Base-by-base conservation (phyloP, 805 yeast species). In the Pichia manshurica region DNA sequence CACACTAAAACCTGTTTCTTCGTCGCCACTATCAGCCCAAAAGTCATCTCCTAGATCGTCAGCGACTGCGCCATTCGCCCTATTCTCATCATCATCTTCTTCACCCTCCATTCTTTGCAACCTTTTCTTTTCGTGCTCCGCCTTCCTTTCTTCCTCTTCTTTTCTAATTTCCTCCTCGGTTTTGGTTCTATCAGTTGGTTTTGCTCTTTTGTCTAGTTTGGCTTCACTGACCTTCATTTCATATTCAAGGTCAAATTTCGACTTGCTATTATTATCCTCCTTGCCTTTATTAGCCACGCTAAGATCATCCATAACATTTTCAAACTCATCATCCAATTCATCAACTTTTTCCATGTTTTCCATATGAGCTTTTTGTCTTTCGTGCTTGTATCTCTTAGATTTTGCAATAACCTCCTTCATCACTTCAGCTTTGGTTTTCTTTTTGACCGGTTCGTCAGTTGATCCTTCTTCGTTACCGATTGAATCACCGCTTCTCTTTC, bases 401-500 rank as follows among this genome's bases (percentile, higher is more conserved):
- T 86, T 86, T 33, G 93, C 88, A 49, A 86, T 86, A 42, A 86
- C 77, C 61, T 86, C 95, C 55, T 82, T 78, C 95, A 86, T 86
- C 34, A 86, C 91, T 64, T 86, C 95, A 34, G 85, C 84, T 59
- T 86, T 86, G 17, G 87, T 79, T 66, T 83, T 86, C 65, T 81
- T 83, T 50, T 80, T 74, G n/a, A 69, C 64, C 1, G 82, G 80
- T 41, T 58, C 66, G 5, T 51, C 68, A 19, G 57, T 67, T 2
- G 57, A 61, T 3, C 65, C 75, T 20, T 67, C 77, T 19, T 22
- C 34, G 5, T 46, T 43, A 8, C 34, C 15, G 9, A 20, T 16
- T 8, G 36, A 36, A 10, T 42, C 67, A 21, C 52, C 40, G 10
- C 57, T 48, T 54, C 67, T 64, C 51, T 70, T 72, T 54, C 63